phyloP scores from a whole-genome alignment of 208 protist species.

The Angomonas desouzai region DNA sequence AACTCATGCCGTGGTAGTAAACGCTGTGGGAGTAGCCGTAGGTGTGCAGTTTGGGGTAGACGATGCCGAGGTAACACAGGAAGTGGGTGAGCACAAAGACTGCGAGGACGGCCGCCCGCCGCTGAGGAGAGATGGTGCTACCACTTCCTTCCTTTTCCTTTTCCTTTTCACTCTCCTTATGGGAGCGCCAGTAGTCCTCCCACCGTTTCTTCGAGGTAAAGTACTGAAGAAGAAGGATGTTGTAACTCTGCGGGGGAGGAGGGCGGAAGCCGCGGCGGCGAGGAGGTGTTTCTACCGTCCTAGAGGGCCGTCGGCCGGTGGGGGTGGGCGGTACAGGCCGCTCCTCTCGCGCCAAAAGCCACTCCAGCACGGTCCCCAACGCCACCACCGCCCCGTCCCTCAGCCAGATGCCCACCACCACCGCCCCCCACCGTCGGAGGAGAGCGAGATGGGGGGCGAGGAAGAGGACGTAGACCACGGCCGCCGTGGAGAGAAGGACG shows the following conservation, averaged over 20 bases:
- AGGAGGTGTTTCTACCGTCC: background rate
- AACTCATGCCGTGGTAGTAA: constrained; percentile 54
- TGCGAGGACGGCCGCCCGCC: constrained; percentile 24
- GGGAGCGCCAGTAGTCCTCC: background rate
- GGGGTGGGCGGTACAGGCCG: too few species aligned
- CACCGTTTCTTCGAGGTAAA: constrained; percentile 1
- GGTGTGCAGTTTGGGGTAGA: constrained; percentile 34
- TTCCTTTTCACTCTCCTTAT: background rate
- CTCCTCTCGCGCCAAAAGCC: background rate
- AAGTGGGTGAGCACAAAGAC: constrained; percentile 44
- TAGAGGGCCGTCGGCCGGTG: too few species aligned
- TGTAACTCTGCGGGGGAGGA: constrained; percentile 5
- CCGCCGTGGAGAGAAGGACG: constrained; percentile 16
- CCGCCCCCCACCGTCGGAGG: constrained; percentile 7
- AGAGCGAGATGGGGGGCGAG: constrained; percentile 19
- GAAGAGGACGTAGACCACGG: constrained; percentile 26
- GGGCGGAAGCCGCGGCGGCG: background rate
- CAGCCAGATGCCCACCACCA: background rate
- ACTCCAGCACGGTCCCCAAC: constrained; percentile 10
- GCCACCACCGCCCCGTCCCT: constrained; percentile 8
- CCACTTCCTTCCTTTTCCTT: constrained; percentile 3
- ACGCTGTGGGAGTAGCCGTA: constrained; percentile 47
- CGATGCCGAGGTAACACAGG: constrained; percentile 31
- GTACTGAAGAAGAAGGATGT: background rate
- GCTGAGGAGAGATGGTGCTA: constrained; percentile 16